These are phyloP conservation scores for Lavandula angustifolia DNA, from an alignment of 257 asterid species.

Conservation along the genomic window DNA sequence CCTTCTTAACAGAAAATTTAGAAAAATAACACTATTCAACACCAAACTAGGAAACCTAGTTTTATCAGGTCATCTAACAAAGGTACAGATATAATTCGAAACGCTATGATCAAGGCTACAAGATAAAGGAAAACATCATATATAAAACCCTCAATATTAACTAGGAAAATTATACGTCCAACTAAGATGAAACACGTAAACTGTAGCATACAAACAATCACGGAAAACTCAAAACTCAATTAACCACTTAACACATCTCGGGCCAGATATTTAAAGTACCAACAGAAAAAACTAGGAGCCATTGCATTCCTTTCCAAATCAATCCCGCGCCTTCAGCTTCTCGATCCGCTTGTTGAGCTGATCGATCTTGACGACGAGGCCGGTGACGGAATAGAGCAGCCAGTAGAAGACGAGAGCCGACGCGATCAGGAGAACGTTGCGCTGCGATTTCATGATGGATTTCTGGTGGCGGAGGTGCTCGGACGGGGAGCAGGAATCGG, in stretches of 20 bases:
- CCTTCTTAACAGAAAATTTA: not conserved
- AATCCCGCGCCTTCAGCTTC: constrained; percentile 70
- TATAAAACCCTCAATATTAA: not conserved
- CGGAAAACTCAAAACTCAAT: constrained; percentile 24
- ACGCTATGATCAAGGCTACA: not conserved
- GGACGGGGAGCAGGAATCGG: constrained; percentile 80
- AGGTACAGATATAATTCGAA: not conserved
- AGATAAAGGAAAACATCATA: not conserved
- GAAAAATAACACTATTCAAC: not conserved
- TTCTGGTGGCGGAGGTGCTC: constrained; percentile 94
- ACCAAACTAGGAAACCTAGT: not conserved
- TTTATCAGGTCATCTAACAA: not conserved
- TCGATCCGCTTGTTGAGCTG: constrained; percentile 66
- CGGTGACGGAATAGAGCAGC: constrained; percentile 83
- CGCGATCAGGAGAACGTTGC: constrained; percentile 83
- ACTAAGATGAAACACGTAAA: constrained; percentile 29
- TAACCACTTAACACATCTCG: constrained; percentile 20
- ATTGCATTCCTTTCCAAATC: constrained; percentile 28
- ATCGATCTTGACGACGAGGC: constrained; percentile 71
- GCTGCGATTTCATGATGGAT: constrained; percentile 90
- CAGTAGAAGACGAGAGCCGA: constrained; percentile 88
- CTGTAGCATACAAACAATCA: constrained; percentile 30
- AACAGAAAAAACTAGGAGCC: constrained; percentile 3
- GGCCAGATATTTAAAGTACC: constrained; percentile 23
- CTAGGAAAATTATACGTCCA: constrained; percentile 13